phyloP scores from a whole-genome alignment of 2,329 filamentous ascomycete species.

The Fusarium multiceps region DNA sequence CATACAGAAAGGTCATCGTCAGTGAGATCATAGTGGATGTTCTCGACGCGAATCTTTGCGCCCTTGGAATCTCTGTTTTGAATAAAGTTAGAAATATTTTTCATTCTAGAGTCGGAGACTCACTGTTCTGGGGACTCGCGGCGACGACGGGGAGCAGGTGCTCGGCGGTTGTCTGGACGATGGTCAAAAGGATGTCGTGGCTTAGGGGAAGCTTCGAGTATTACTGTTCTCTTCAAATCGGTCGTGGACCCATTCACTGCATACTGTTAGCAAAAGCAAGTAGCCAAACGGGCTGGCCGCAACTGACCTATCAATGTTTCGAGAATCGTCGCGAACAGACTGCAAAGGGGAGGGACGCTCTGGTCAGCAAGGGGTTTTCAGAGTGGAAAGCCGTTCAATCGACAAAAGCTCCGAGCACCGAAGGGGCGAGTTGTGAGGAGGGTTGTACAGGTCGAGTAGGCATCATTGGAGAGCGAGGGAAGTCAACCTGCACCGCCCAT shows the following conservation, averaged over 20 bases:
- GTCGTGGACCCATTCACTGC: conserved; percentile 93
- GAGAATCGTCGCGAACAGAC: conserved; percentile 70
- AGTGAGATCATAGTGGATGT: conserved; percentile 91
- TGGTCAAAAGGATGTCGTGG: conserved; percentile 38
- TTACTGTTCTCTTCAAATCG: conserved; percentile 81
- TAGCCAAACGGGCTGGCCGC: neutral
- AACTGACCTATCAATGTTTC: conserved; percentile 77
- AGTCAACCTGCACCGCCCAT: conserved; percentile 49
- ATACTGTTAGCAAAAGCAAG: conserved; percentile 22
- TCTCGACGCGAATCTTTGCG: conserved; percentile 84
- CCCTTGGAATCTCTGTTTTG: conserved; percentile 62
- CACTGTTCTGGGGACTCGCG: conserved; percentile 58
- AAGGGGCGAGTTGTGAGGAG: conserved; percentile 47
- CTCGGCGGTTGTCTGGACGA: conserved; percentile 53
- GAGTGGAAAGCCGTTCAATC: conserved; percentile 47
- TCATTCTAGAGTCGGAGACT: neutral
- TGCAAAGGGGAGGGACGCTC: conserved; percentile 56
- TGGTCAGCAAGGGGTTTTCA: conserved; percentile 55
- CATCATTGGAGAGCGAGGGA: conserved; percentile 47
- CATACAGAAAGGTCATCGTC: conserved; percentile 83
- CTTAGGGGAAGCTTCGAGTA: conserved; percentile 23
- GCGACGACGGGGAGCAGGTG: conserved; percentile 56
- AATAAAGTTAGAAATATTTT: conserved; percentile 32
- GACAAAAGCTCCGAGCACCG: conserved; percentile 48
- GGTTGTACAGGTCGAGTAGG: conserved; percentile 47